Percentiles rank a stretch among this genome's conserved stretches.
phyloP scores from a whole-genome alignment of 2,329 filamentous ascomycete genomes.

The Sphaerulina populicola region DNA sequence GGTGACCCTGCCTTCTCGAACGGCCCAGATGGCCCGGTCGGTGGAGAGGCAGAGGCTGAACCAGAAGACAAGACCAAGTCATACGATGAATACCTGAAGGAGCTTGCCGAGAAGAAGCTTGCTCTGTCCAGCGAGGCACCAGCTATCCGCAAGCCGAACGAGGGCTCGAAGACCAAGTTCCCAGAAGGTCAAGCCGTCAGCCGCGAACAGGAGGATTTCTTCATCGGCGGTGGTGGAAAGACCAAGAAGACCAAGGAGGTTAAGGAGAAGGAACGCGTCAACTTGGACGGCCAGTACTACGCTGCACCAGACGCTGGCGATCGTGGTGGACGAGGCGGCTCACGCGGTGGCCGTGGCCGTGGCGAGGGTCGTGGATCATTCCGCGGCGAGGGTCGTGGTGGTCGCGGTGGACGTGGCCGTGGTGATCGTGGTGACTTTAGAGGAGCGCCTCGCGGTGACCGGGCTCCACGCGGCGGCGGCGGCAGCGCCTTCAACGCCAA shows the following conservation, averaged over 20 bases:
- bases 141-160: slow-evolving; percentile 81
- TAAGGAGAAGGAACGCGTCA: slow-evolving; percentile 68
- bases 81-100: slow-evolving; percentile 78
- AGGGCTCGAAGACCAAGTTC: slow-evolving; percentile 94
- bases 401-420: slow-evolving; percentile 29
- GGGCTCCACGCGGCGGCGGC: slow-evolving; percentile 27
- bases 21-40: slow-evolving; percentile 36
- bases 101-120: slow-evolving; percentile 67
- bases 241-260: slow-evolving; percentile 70
- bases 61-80: slow-evolving; percentile 77
- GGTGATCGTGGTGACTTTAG: slow-evolving; percentile 33
- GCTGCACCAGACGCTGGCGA: slow-evolving; percentile 51
- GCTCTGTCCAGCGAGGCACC: slow-evolving; percentile 56
- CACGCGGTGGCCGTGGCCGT: slow-evolving; percentile 37
- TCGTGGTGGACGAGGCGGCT: slow-evolving; percentile 47
- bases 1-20: slow-evolving; percentile 40
- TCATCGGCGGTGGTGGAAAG: slow-evolving; percentile 67
- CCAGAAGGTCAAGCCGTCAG: slow-evolving; percentile 63
- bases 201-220: slow-evolving; percentile 62
- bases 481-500: slow-evolving; percentile 28
- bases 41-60: slow-evolving; percentile 30
- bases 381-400: slow-evolving; percentile 39
- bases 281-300: slow-evolving; percentile 67
- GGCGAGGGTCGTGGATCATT: slow-evolving; percentile 35
- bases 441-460: slow-evolving; percentile 21